Percentiles rank a stretch among this genome's conserved stretches.
Evolutionary conservation across 2,329 filamentous ascomycete species (phyloP).

Genomic region (Pseudogymnoascus sp.): DNA sequence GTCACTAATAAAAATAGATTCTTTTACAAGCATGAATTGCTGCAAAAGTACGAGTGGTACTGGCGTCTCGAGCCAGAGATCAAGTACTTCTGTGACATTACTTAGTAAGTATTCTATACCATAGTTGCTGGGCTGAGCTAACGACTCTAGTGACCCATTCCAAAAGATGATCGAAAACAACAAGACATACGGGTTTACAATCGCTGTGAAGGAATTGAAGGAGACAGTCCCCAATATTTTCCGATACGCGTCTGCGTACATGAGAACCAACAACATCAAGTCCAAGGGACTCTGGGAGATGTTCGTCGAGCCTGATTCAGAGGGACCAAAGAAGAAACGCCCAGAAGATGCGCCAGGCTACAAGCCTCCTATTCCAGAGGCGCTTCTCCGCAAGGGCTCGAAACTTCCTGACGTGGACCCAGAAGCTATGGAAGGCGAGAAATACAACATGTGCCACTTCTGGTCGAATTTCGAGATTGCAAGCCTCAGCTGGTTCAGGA

Average conservation of each 20-base stretch:
- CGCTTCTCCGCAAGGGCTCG: constrained; percentile 69
- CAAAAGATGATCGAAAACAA: constrained; percentile 87
- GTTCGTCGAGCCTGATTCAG: constrained; percentile 75
- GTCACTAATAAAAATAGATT: constrained; percentile 46
- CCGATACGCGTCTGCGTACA: constrained; percentile 97
- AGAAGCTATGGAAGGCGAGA: constrained; percentile 93
- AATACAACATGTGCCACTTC: constrained; percentile 99
- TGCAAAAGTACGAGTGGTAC: constrained; percentile 98
- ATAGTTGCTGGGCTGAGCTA: constrained; percentile 21
- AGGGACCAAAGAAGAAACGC: constrained; percentile 46
- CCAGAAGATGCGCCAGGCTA: constrained; percentile 56
- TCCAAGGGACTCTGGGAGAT: constrained; percentile 97
- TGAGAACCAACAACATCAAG: constrained; percentile 79
- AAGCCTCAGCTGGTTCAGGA: constrained; percentile 87
- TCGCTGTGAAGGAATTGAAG: constrained; percentile 94
- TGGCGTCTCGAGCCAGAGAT: constrained; percentile 99
- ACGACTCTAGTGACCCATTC: constrained; percentile 71
- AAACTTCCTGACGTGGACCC: constrained; percentile 75
- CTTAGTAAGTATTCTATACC: constrained; percentile 58
- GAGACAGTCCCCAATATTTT: constrained; percentile 99
- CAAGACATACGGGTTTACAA: constrained; percentile 98
- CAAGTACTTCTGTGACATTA: constrained; percentile 99
- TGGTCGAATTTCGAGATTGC: constrained; percentile 99
- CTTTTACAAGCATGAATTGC: constrained; percentile 93
- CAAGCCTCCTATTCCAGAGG: constrained; percentile 66